Percentiles rank a stretch among this genome's conserved stretches.
phyloP scores from a whole-genome alignment of 345 rosid genomes.

The Eucalyptus fibrosa region DNA sequence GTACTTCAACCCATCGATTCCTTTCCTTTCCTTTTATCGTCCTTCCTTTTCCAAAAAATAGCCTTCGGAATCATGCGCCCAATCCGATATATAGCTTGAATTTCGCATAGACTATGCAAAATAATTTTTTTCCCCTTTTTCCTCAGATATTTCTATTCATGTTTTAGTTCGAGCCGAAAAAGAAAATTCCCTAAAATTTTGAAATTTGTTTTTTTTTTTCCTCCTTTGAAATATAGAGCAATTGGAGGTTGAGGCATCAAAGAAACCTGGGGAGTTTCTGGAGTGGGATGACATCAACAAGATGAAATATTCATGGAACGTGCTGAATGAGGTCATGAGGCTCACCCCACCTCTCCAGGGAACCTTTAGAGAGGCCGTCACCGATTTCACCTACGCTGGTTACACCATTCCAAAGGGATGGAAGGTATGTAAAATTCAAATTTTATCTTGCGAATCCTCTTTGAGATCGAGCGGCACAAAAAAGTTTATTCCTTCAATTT shows the following conservation, averaged over 20 bases:
- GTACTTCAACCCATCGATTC: not conserved
- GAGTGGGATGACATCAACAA: constrained; percentile 37
- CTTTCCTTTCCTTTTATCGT: not conserved
- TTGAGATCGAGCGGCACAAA: not conserved
- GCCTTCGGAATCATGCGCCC: not conserved
- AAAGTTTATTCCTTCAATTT: not conserved
- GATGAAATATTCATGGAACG: constrained; percentile 45
- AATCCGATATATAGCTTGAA: not conserved
- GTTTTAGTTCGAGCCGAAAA: not conserved
- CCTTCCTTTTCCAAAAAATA: not conserved
- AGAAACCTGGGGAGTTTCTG: constrained; percentile 15
- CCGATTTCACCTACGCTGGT: constrained; percentile 32
- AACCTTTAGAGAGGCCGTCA: constrained; percentile 35
- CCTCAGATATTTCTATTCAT: not conserved
- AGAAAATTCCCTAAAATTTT: not conserved
- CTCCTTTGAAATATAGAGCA: constrained; percentile 15
- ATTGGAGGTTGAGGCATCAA: constrained; percentile 5
- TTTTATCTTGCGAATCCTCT: not conserved
- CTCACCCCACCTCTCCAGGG: constrained; percentile 41
- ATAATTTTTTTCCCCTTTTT: not conserved
- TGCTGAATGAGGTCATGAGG: constrained; percentile 33
- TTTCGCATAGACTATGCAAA: not conserved
- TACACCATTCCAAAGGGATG: constrained; percentile 46
- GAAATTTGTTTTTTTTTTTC: not conserved
- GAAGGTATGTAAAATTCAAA: constrained; percentile 10